Evolutionary conservation across 192 early-diverging fungal species (phyloP), one percentile per base, ranked within the genome.

Genomic region (Podila horticola): DNA sequence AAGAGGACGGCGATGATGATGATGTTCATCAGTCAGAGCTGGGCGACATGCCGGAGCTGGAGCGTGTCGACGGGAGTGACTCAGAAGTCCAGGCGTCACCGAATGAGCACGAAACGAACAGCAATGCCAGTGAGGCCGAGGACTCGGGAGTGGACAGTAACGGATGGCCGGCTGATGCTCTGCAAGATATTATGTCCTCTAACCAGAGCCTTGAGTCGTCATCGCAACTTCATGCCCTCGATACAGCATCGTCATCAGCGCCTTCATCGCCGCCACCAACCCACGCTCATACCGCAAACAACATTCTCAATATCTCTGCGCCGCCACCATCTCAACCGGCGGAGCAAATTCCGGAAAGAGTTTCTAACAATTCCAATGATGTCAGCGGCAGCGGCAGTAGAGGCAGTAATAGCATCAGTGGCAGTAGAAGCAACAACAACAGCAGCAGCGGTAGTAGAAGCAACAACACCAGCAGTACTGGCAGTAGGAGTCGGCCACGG

Each of bases 91-190:
- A 58, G 6, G 50, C 58, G 8, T 49, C 65, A 2, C 31, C 63
- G 2, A 24, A 20, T 30, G 29, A 30, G 12, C 61, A 62, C 0
- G 68, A 66, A 9, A 8, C 52, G 10, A 31, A 22, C 2, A 64
- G 38, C 11, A 63, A 73, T 13, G n/a, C 38, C n/a, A 81, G 77
- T 30, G 77, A 73, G 19, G 77, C 71, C 17, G 77, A 81, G 45
- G 77, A 81, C 50, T 81, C 77, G 50, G 77, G 71, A 20, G 71
- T 81, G 4, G 77, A 81, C 45, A 81, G 63, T 45, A 73, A 55
- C 48, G 66, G 63, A 5, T 81, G 77, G 77, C 60, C 36, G 8
- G 24, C 58, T 29, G 66, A 58, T 6, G 67, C 28, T 20, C 8
- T 59, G 26, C 58, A 30, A 38, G 62, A 60, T 3, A 34, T 3